phyloP scores from a whole-genome alignment of 2,329 filamentous ascomycete genomes.

The Phaeomoniella chlamydospora region DNA sequence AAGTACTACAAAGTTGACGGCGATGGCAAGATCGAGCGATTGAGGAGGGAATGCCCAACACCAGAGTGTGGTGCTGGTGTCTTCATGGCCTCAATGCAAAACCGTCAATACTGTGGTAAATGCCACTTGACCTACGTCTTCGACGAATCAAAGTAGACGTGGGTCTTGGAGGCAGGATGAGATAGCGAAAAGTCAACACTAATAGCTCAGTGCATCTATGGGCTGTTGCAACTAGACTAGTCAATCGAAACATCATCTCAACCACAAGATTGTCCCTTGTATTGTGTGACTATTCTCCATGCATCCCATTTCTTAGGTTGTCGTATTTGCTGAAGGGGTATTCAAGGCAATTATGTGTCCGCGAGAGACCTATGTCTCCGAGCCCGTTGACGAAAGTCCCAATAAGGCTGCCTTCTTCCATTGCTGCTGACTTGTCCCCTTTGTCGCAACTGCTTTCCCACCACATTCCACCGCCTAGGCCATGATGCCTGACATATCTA shows the following conservation, averaged over 20 bases:
- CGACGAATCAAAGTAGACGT: constrained; percentile 11
- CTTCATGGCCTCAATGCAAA: constrained; percentile 99
- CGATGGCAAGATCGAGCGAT: constrained; percentile 99
- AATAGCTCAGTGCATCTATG: constrained; percentile 2
- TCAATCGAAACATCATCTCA: background rate
- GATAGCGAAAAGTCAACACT: constrained; percentile 18
- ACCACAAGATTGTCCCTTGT: background rate
- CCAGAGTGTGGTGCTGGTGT: constrained; percentile 98
- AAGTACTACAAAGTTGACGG: constrained; percentile 99
- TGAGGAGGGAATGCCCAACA: constrained; percentile 91
- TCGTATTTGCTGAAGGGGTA: constrained; percentile 40
- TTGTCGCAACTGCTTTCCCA: constrained; percentile 80
- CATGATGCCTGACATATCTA: constrained; percentile 49
- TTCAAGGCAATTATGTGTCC: constrained; percentile 29
- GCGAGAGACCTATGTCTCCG: constrained; percentile 24
- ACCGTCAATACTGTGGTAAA: constrained; percentile 88
- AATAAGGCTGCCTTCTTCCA: constrained; percentile 50
- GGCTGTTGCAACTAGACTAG: background rate
- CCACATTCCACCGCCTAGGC: constrained; percentile 89
- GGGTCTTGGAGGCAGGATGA: constrained; percentile 17
- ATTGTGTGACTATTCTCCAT: constrained; percentile 12
- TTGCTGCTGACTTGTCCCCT: constrained; percentile 20
- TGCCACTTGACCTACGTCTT: constrained; percentile 25
- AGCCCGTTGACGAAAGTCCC: constrained; percentile 26
- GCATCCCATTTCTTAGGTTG: constrained; percentile 32